Evolutionary conservation across 225 moss, liverwort and hornwort species (phyloP).

Genomic region (Physcomitrium patens): DNA sequence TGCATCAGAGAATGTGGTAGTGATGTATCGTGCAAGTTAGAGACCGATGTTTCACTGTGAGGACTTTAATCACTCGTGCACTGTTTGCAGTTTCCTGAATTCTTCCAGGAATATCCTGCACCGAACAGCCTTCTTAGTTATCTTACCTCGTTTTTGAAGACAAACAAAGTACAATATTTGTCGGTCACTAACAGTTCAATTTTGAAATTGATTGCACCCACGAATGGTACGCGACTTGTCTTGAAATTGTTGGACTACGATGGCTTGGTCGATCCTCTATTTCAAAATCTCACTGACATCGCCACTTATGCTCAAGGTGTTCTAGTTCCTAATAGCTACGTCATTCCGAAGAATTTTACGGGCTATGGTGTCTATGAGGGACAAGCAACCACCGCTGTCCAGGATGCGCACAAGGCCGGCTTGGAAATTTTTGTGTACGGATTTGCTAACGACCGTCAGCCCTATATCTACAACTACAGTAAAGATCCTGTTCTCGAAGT

Average conservation of each 20-base stretch:
- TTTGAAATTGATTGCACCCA: constrained; percentile 48
- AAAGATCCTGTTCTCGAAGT: constrained; percentile 75
- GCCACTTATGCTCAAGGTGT: constrained; percentile 65
- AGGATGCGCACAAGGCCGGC: constrained; percentile 52
- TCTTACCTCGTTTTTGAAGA: constrained; percentile 43
- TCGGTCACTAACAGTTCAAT: constrained; percentile 80
- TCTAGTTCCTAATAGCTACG: constrained; percentile 65
- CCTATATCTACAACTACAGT: constrained; percentile 64
- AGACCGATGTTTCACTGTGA: too few species aligned
- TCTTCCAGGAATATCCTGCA: constrained; percentile 77
- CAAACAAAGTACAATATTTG: constrained; percentile 14
- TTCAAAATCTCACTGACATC: constrained; percentile 62
- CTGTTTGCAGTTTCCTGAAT: constrained; percentile 70
- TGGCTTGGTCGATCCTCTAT: constrained; percentile 56
- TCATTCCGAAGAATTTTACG: constrained; percentile 35
- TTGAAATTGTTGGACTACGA: constrained; percentile 64
- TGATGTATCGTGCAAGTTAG: too few species aligned
- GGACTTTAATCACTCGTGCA: background rate
- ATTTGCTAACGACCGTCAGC: constrained; percentile 73
- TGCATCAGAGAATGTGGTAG: background rate
- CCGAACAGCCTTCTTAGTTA: constrained; percentile 70
- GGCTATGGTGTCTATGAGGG: constrained; percentile 28
- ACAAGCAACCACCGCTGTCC: constrained; percentile 54
- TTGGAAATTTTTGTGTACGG: constrained; percentile 65
- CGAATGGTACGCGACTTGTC: constrained; percentile 37